Conservation (phyloP, 208 protist species). For the Herpetomonas muscarum region DNA sequence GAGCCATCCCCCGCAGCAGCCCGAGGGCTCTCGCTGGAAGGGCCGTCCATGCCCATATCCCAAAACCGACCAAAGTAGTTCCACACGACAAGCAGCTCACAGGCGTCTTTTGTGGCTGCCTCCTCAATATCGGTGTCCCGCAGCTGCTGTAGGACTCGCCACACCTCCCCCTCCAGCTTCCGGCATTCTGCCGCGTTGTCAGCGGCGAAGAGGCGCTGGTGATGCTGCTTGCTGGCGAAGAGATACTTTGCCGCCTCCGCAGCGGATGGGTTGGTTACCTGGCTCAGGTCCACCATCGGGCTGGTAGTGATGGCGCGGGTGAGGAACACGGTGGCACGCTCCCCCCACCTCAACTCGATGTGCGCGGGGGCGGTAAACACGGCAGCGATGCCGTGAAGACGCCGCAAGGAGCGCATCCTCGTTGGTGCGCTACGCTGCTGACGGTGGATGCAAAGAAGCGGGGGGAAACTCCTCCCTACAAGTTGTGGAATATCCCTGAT, state of each 20-base stretch:
- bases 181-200: conserved; percentile 1
- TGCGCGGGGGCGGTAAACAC: not conserved
- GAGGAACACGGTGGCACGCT: too few relatives aligned
- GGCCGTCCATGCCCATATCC: conserved; percentile 57
- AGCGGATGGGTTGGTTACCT: not conserved
- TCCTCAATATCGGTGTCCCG: conserved; percentile 29
- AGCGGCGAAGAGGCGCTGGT: not conserved
- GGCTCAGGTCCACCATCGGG: not conserved
- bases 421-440: not conserved
- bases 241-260: not conserved
- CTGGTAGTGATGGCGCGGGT: too few relatives aligned
- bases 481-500: too few relatives aligned
- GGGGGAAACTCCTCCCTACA: too few relatives aligned
- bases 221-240: conserved; percentile 2
- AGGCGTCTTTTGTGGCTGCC: conserved; percentile 23
- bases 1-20: not conserved
- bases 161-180: conserved; percentile 36
- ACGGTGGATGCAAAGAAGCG: too few relatives aligned
- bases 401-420: not conserved
- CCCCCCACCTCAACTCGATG: too few relatives aligned
- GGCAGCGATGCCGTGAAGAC: not conserved
- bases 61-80: conserved; percentile 59
- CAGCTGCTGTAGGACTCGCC: conserved; percentile 45
- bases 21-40: too few relatives aligned
- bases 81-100: conserved; percentile 56